Percentiles rank a stretch among this genome's conserved stretches.
phyloP scores from a whole-genome alignment of 805 yeast species.

The Starmerella ratchasimensis region DNA sequence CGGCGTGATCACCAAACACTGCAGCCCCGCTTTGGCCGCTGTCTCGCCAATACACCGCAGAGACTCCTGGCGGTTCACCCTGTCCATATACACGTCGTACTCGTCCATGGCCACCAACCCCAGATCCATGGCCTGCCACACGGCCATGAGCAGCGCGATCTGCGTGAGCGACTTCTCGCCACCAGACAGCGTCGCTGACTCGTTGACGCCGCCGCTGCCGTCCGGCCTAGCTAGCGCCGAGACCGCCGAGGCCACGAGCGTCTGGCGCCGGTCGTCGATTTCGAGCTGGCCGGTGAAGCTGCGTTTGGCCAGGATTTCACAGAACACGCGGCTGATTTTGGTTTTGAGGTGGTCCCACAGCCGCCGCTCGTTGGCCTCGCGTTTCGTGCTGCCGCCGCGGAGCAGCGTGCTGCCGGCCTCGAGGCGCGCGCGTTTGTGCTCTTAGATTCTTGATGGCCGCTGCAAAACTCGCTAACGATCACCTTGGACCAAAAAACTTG shows the following conservation, averaged over 20 bases:
- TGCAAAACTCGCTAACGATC: neutral
- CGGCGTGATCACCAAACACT: slow-evolving; percentile 87
- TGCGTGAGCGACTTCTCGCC: slow-evolving; percentile 95
- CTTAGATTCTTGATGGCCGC: neutral
- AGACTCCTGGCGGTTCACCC: slow-evolving; percentile 70
- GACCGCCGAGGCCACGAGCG: slow-evolving; percentile 21
- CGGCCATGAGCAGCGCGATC: slow-evolving; percentile 68
- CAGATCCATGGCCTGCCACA: slow-evolving; percentile 88
- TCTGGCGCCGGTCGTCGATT: slow-evolving; percentile 37
- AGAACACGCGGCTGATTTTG: slow-evolving; percentile 4
- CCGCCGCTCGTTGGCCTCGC: slow-evolving; percentile 6
- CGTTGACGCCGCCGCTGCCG: neutral
- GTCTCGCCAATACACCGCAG: slow-evolving; percentile 59
- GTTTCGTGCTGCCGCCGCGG: neutral
- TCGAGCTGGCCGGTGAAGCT: slow-evolving; percentile 60
- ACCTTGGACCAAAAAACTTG: neutral
- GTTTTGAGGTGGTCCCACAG: slow-evolving; percentile 10
- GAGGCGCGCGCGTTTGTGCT: neutral
- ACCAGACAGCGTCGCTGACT: slow-evolving; percentile 59
- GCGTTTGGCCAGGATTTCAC: slow-evolving; percentile 31
- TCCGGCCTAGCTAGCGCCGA: slow-evolving; percentile 20
- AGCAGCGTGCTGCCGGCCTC: neutral
- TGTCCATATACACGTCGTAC: slow-evolving; percentile 94
- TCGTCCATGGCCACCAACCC: slow-evolving; percentile 85
- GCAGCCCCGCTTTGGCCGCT: slow-evolving; percentile 53